Evolutionary conservation across 768 basidiomycete genomes (phyloP).

Genomic region (Tylopilus sp.): DNA sequence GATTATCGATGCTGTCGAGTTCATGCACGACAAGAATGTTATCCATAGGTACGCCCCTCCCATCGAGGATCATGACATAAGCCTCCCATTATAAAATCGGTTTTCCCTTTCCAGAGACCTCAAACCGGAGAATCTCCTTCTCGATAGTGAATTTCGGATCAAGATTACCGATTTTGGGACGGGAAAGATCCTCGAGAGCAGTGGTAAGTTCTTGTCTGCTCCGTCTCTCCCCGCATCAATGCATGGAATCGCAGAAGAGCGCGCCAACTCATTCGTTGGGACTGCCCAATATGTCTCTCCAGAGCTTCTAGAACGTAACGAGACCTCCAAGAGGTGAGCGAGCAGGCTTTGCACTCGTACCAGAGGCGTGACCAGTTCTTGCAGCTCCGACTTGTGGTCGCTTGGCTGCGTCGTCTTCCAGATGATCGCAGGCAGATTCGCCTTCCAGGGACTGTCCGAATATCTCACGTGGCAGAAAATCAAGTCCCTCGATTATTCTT

Average conservation of each 20-base stretch:
- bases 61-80: conserved; percentile 8
- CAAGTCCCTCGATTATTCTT: conserved; percentile 80
- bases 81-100: neutral
- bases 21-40: conserved; percentile 88
- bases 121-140: conserved; percentile 84
- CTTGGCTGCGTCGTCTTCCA: conserved; percentile 93
- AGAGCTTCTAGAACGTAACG: conserved; percentile 71
- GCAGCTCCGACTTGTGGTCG: conserved; percentile 92
- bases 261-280: conserved; percentile 77
- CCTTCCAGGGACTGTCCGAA: conserved; percentile 88
- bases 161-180: conserved; percentile 98
- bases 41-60: conserved; percentile 64
- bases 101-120: conserved; percentile 48
- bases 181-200: conserved; percentile 66
- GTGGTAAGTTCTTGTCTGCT: conserved; percentile 38
- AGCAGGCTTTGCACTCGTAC: neutral
- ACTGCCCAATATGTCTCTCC: conserved; percentile 90
- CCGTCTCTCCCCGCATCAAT: neutral
- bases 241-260: conserved; percentile 38
- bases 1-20: conserved; percentile 81
- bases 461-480: conserved; percentile 96
- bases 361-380: neutral
- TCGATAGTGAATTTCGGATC: conserved; percentile 83
- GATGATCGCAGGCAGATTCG: conserved; percentile 86
- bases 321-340: conserved; percentile 71